Evolutionary conservation across 306 rosid species (phyloP).

Genomic region (Hylodesmum podocarpum): DNA sequence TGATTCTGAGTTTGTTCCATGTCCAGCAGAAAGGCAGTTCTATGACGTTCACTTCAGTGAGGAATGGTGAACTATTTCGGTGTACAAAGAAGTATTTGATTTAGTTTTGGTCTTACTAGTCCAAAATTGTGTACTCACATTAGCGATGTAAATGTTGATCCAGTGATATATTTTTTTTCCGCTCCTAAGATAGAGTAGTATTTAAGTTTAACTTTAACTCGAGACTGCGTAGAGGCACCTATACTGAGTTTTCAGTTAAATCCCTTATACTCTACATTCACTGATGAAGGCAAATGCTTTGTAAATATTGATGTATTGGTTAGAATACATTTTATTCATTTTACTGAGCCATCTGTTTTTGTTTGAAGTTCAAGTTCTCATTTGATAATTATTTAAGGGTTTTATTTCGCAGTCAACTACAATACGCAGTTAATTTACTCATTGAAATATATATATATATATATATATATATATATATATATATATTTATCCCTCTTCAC

Average conservation of each 20-base stretch:
- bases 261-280: neutral
- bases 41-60: constrained; percentile 23
- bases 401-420: too few species aligned
- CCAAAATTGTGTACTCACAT: constrained; percentile 24
- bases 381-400: neutral
- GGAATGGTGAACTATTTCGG: constrained; percentile 33
- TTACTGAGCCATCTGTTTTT: neutral
- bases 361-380: neutral
- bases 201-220: constrained; percentile 1
- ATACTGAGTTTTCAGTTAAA: constrained; percentile 4
- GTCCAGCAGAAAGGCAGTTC: constrained; percentile 40
- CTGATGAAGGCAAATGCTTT: constrained; percentile 23
- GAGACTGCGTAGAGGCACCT: constrained; percentile 18
- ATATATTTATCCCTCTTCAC: too few species aligned
- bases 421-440: too few species aligned
- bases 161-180: neutral
- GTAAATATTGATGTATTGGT: constrained; percentile 38
- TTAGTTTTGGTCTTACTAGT: constrained; percentile 28
- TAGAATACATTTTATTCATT: constrained; percentile 23
- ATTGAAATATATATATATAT: too few species aligned
- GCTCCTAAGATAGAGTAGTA: constrained; percentile 30
- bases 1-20: constrained; percentile 16
- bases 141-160: constrained; percentile 48
- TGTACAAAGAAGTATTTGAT: constrained; percentile 33
- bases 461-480: too few species aligned